Percentiles rank a stretch among this genome's conserved stretches.
These are phyloP conservation scores for Candida tammaniensis DNA, from an alignment of 805 yeast species.

Conservation along the genomic window DNA sequence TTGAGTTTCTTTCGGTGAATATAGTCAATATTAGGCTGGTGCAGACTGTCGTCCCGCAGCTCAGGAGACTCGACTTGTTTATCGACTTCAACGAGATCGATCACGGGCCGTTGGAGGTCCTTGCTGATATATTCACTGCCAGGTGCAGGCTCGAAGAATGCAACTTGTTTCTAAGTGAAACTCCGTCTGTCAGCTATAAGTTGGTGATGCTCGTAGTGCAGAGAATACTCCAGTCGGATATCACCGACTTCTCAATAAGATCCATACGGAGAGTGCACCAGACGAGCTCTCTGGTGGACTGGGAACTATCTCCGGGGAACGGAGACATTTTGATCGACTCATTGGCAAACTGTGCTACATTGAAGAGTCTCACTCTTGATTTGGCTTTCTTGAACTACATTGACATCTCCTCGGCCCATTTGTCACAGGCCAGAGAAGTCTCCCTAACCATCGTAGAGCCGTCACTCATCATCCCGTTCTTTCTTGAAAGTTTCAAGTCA, in stretches of 20 bases:
- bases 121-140: no score
- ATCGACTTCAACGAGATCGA: constrained; percentile 18
- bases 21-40: constrained; percentile 11
- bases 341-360: constrained; percentile 5
- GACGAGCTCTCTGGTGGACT: no score
- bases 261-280: no score
- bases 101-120: neutral
- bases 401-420: neutral
- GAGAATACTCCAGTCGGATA: neutral
- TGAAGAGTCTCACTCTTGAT: constrained; percentile 16
- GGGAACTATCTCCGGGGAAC: no score
- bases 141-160: constrained; percentile 5
- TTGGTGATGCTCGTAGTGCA: no score
- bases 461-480: constrained; percentile 13
- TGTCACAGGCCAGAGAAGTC: neutral
- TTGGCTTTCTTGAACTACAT: constrained; percentile 6
- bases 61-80: constrained; percentile 18
- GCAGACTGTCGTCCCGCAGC: neutral
- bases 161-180: constrained; percentile 8
- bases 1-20: constrained; percentile 17
- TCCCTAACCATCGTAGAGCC: constrained; percentile 20
- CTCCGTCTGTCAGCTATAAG: constrained; percentile 5
- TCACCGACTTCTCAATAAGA: no score
- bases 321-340: constrained; percentile 3
- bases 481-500: constrained; percentile 11